A percentile compares a stretch with the other conserved stretches of the same genome.
phyloP scores from a whole-genome alignment of 163 green algal species.

The Coccomyxa subellipsoidea region DNA sequence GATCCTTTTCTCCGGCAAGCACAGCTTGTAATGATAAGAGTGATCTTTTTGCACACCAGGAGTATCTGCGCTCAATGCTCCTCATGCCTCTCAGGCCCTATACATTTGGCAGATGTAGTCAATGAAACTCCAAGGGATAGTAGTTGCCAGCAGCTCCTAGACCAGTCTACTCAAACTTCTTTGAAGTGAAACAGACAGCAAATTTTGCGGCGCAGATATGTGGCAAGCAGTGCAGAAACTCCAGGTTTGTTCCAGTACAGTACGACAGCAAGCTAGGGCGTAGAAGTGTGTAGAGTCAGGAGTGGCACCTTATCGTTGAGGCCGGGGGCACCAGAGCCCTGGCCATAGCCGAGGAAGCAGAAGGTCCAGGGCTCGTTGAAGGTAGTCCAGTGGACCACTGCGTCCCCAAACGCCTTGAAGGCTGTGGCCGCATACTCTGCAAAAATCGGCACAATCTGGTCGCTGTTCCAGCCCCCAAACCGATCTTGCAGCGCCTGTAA shows the following conservation, averaged over 20 bases:
- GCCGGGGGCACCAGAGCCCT: constrained; percentile 34
- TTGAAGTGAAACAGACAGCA: no score
- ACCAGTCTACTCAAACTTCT: no score
- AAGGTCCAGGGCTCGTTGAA: constrained; percentile 61
- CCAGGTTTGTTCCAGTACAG: no score
- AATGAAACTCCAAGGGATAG: no score
- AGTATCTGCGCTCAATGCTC: background rate
- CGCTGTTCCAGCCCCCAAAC: constrained; percentile 47
- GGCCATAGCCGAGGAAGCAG: constrained; percentile 22
- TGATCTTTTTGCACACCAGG: background rate
- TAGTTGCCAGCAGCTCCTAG: no score
- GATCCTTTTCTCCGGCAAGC: no score
- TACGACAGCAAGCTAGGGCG: no score
- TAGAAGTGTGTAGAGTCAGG: no score
- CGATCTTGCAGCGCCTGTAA: constrained; percentile 21
- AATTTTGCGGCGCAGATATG: no score
- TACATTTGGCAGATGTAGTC: no score
- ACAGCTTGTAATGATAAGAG: no score
- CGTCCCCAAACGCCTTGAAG: constrained; percentile 37
- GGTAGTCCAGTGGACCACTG: constrained; percentile 45
- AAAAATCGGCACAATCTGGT: constrained; percentile 46
- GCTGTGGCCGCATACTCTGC: constrained; percentile 41
- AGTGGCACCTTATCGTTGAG: background rate
- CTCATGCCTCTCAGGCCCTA: background rate
- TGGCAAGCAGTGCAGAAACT: no score